Percentiles rank a stretch among this genome's conserved stretches.
Conservation (phyloP, 192 early-diverging fungal species). For the Phlyctochytrium arcticum region DNA sequence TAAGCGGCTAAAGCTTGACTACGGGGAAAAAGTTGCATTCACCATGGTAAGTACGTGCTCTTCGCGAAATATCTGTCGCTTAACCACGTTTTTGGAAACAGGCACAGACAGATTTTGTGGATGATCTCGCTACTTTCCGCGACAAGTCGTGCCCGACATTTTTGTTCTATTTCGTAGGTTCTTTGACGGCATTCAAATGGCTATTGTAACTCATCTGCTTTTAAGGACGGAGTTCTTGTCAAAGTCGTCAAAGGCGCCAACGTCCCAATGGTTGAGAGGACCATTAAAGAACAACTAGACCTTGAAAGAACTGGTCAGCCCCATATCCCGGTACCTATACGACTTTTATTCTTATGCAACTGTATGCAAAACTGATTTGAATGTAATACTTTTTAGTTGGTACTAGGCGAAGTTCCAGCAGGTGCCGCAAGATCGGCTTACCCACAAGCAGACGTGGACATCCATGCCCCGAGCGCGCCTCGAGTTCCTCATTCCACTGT, state of each 20-base stretch:
- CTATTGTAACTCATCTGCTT: neutral
- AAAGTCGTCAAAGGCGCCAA: constrained; percentile 56
- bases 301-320: constrained; percentile 31
- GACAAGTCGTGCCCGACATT: constrained; percentile 61
- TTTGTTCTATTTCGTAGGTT: constrained; percentile 49
- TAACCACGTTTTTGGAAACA: constrained; percentile 6
- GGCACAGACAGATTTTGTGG: constrained; percentile 50
- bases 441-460: neutral
- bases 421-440: too few species aligned
- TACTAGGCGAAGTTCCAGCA: too few species aligned
- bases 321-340: constrained; percentile 41
- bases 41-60: constrained; percentile 28
- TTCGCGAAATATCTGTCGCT: neutral
- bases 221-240: constrained; percentile 49
- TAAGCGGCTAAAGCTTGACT: constrained; percentile 56
- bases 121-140: constrained; percentile 37
- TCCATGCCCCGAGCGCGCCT: neutral
- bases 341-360: too few species aligned
- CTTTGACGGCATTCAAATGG: neutral
- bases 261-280: constrained; percentile 50
- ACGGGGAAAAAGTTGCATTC: constrained; percentile 46
- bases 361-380: too few species aligned
- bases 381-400: too few species aligned
- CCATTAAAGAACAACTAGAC: constrained; percentile 53
- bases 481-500: neutral